Evolutionary conservation across 2,329 filamentous ascomycete species (phyloP), one percentile per base, ranked within the genome.

Genomic region (Triangularia verruculosa): DNA sequence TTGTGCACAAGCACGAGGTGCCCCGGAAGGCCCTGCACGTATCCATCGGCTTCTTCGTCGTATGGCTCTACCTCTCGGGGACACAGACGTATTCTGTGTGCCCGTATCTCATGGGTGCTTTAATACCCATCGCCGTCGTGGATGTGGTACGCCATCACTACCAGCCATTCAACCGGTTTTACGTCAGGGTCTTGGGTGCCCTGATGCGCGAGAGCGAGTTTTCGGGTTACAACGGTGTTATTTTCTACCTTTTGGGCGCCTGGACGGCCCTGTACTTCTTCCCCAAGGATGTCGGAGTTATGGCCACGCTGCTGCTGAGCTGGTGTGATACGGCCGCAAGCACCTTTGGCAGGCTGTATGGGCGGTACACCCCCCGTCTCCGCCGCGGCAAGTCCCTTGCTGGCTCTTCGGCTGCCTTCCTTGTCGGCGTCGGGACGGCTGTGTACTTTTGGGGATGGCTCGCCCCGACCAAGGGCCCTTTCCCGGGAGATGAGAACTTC

Each of bases 251-350:
- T 9, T 85, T 97, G 7, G 95, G 95, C 62, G 89, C 93, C 27
- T 97, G 93, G 87, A 83, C 88, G 30, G 92, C 94, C 15, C 85
- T 98, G 69, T 86, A 86, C 69, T 92, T 92, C 75, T 92, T 96
- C 75, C 92, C 93, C 67, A 99, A 98, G 79, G 95, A 99, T 72
- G 85, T 99, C 24, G 93, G 89, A 7, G 89, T 96, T 57, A 89
- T 98, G 81, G 89, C 90, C 66, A 90, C 98, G 52, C 81, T 99
- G 71, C 84, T 99, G 47, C 86, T 99, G 24, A 96, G 91, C 73
- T 99, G 95, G 95, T 99, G 95, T 78, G 95, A 99, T 76, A 98
- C 95, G 1, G 95, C 95, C 34, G 95, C 95, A 58, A 95, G 90
- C 74, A 99, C 95, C 0, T 93, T 99, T 73, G 95, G 95, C 60